Evolutionary conservation across 2,329 filamentous ascomycete genomes (phyloP).

Genomic region (Botryotinia convoluta): DNA sequence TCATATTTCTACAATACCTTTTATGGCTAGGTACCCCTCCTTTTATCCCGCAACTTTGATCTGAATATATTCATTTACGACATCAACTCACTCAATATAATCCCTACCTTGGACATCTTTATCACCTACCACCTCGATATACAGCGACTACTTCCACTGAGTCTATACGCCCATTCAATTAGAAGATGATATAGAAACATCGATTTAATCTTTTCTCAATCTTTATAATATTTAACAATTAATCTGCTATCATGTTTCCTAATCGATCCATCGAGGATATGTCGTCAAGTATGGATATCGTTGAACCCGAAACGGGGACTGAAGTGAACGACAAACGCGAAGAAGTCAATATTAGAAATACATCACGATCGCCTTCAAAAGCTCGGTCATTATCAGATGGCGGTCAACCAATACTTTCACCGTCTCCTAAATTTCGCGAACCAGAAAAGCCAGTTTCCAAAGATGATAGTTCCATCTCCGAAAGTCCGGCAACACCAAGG

Average conservation of each 20-base stretch:
- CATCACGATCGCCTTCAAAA: conserved; percentile 36
- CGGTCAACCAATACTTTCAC: conserved; percentile 33
- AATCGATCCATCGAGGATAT: conserved; percentile 7
- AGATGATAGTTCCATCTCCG: conserved; percentile 38
- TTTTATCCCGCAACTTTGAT: background rate
- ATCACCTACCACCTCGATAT: background rate
- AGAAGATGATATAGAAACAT: conserved; percentile 3
- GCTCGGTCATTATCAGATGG: conserved; percentile 37
- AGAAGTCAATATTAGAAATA: conserved; percentile 13
- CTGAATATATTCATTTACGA: background rate
- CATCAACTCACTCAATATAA: too few species aligned
- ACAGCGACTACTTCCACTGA: background rate
- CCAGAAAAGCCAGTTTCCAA: conserved; percentile 36
- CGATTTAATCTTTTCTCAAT: background rate
- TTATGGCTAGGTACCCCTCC: background rate
- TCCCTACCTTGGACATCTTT: background rate
- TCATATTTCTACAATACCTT: background rate
- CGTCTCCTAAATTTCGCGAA: conserved; percentile 39
- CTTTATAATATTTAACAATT: conserved; percentile 1
- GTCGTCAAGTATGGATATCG: conserved; percentile 21
- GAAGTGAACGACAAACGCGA: conserved; percentile 12
- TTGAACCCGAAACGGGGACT: background rate
- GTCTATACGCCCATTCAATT: background rate
- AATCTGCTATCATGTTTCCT: conserved; percentile 1
- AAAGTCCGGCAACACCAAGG: conserved; percentile 67